A percentile compares a stretch with the other conserved stretches of the same genome.
Conservation (phyloP, 345 rosid species). For the Sapria himalayana region DNA sequence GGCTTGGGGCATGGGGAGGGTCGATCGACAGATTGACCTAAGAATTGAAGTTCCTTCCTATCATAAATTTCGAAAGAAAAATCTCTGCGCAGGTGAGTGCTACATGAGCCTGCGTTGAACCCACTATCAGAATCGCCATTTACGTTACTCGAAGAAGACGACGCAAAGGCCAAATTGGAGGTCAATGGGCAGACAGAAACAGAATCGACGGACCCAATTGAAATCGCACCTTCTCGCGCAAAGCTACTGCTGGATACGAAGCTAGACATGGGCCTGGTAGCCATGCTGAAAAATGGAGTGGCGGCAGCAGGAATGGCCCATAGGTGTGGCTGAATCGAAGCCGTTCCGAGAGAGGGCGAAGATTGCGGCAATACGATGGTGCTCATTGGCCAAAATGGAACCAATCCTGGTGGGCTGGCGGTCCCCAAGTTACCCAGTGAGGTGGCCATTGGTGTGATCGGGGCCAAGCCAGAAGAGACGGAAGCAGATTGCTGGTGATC, state of each 20-base stretch:
- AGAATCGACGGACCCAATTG: conserved; percentile 7
- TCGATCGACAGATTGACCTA: conserved; percentile 18
- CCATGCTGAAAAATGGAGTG: conserved; percentile 19
- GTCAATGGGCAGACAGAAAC: background rate
- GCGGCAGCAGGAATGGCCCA: conserved; percentile 37
- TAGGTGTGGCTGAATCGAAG: conserved; percentile 20
- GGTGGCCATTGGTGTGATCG: conserved; percentile 14
- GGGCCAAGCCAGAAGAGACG: conserved; percentile 40
- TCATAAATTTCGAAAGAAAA: conserved; percentile 51
- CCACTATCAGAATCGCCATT: background rate
- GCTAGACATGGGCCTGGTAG: conserved; percentile 19
- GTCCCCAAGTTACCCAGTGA: background rate
- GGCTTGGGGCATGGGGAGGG: conserved; percentile 16
- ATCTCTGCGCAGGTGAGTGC: conserved; percentile 25
- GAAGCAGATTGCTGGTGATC: conserved; percentile 15
- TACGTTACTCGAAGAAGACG: conserved; percentile 11
- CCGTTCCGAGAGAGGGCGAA: conserved; percentile 1
- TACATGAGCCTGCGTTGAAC: background rate
- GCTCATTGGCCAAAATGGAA: conserved; percentile 42
- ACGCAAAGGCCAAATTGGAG: conserved; percentile 1
- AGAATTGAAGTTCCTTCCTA: conserved; percentile 45
- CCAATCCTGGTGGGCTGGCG: conserved; percentile 13
- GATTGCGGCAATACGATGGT: conserved; percentile 9
- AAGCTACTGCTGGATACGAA: conserved; percentile 19
- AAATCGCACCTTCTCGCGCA: conserved; percentile 6